A percentile compares a stretch with the other conserved stretches of the same genome.
phyloP scores from a whole-genome alignment of 2,329 filamentous ascomycete genomes.

The Pestalotiopsis sp. region DNA sequence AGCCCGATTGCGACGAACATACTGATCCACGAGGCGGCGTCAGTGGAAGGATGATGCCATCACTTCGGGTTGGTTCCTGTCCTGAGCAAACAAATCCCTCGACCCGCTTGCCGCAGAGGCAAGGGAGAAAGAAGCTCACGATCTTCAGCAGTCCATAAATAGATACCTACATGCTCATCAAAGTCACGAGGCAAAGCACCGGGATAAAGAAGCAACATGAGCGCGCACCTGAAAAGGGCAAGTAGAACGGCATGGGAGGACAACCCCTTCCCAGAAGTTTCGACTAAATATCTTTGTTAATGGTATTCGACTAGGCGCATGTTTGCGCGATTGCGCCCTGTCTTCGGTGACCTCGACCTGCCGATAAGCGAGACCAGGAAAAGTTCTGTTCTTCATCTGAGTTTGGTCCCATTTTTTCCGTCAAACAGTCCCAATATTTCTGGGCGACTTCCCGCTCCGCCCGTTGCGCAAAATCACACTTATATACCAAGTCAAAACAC shows the following conservation, averaged over 20 bases:
- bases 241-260: background rate
- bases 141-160: slow-evolving; percentile 8
- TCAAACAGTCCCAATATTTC: background rate
- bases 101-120: background rate
- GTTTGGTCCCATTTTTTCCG: background rate
- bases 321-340: background rate
- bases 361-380: background rate
- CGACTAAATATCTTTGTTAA: slow-evolving; percentile 2
- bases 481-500: background rate
- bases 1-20: background rate
- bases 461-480: background rate
- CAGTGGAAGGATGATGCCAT: background rate
- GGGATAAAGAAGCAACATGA: background rate
- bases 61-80: background rate
- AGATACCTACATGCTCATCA: background rate
- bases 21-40: background rate
- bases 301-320: background rate
- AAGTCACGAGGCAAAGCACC: background rate
- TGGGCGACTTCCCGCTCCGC: background rate
- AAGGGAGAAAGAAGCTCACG: background rate
- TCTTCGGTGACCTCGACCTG: too few species aligned
- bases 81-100: background rate
- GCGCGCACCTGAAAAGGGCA: background rate
- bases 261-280: background rate
- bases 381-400: background rate